phyloP scores from a whole-genome alignment of 768 basidiomycete species.

The Pleurotus platypus region DNA sequence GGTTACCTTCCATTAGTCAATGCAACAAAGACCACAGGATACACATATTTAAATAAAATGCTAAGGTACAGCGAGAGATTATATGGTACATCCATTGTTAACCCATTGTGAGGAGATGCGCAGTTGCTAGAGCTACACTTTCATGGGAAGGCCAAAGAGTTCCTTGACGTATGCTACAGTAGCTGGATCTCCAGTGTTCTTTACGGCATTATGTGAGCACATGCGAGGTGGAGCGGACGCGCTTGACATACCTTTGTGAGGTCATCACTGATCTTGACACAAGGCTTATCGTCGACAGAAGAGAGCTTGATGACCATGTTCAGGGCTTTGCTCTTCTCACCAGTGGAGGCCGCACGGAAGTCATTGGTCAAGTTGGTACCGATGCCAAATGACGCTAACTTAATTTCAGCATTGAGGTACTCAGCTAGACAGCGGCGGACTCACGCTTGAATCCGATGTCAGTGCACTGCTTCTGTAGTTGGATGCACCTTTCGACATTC shows the following conservation, averaged over 20 bases:
- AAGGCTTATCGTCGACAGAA: constrained; percentile 66
- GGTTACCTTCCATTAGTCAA: neutral
- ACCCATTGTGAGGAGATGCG: neutral
- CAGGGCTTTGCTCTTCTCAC: constrained; percentile 73
- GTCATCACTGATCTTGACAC: constrained; percentile 95
- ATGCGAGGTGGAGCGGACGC: neutral
- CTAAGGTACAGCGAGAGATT: too few species aligned
- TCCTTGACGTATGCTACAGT: constrained; percentile 9
- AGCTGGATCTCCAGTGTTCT: constrained; percentile 5
- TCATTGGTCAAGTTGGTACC: constrained; percentile 94
- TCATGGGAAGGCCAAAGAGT: constrained; percentile 3
- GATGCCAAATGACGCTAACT: constrained; percentile 83
- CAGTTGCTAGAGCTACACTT: constrained; percentile 1
- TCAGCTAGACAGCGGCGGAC: constrained; percentile 11
- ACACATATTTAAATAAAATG: too few species aligned
- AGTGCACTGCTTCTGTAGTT: constrained; percentile 67
- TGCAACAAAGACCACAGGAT: neutral
- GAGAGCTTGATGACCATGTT: constrained; percentile 96
- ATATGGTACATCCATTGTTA: too few species aligned
- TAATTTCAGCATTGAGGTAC: neutral
- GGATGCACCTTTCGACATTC: constrained; percentile 64
- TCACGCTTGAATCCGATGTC: constrained; percentile 68
- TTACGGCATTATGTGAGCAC: neutral
- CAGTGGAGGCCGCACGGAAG: constrained; percentile 41
- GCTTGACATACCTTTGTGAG: constrained; percentile 55